Conservation (phyloP, 2,329 filamentous ascomycete species). For the Calonectria fujianensis region DNA sequence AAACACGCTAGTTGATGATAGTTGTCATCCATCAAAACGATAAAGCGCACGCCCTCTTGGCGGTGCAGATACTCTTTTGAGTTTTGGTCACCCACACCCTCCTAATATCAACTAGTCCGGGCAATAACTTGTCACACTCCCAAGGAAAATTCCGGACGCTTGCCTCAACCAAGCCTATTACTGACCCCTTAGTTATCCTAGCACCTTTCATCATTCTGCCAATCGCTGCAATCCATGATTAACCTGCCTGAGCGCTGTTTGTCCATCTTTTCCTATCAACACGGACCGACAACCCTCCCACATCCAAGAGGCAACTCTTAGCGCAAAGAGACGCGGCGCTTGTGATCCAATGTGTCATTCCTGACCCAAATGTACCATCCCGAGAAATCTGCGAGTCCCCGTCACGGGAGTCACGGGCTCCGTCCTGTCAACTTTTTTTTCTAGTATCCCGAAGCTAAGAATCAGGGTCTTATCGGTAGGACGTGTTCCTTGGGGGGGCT, state of each 20-base stretch:
- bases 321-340: neutral
- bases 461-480: constrained; percentile 47
- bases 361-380: constrained; percentile 15
- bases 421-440: neutral
- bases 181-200: constrained; percentile 3
- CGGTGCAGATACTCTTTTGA: constrained; percentile 23
- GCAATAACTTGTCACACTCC: constrained; percentile 18
- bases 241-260: constrained; percentile 4
- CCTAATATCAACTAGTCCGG: constrained; percentile 24
- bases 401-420: constrained; percentile 13
- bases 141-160: constrained; percentile 37
- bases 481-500: constrained; percentile 37
- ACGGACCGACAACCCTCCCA: neutral
- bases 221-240: constrained; percentile 17
- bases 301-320: constrained; percentile 20
- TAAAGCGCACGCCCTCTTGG: constrained; percentile 32
- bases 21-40: constrained; percentile 35
- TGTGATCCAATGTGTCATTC: constrained; percentile 1
- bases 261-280: neutral
- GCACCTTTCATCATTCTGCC: constrained; percentile 2
- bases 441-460: constrained; percentile 29
- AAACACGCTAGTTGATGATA: constrained; percentile 29
- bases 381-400: constrained; percentile 38
- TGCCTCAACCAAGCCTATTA: constrained; percentile 17
- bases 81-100: constrained; percentile 33